These are phyloP conservation scores for Elongisporangium anandrum DNA, from an alignment of 352 stramenopile genomes.

Conservation along the genomic window DNA sequence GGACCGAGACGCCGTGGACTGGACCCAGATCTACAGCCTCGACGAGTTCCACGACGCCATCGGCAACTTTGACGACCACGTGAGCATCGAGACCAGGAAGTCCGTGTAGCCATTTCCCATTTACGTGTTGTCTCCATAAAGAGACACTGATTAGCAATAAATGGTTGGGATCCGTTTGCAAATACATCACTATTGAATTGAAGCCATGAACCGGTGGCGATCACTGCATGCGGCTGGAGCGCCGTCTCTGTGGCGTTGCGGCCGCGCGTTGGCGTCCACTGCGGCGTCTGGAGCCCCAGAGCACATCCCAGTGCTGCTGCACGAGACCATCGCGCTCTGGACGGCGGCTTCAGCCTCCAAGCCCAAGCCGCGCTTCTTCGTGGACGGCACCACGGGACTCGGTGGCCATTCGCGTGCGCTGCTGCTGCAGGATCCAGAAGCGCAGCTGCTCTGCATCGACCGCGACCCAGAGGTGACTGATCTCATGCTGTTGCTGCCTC, in stretches of 20 bases:
- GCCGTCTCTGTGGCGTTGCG: not conserved
- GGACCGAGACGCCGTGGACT: constrained; percentile 30
- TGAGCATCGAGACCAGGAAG: constrained; percentile 17
- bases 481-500: not conserved
- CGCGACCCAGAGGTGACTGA: constrained; percentile 55
- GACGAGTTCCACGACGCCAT: constrained; percentile 32
- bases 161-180: not conserved
- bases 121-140: not conserved
- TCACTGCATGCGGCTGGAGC: not conserved
- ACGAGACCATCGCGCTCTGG: constrained; percentile 42
- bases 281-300: not conserved
- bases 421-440: constrained; percentile 34
- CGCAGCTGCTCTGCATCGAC: constrained; percentile 74
- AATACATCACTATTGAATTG: not conserved
- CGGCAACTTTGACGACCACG: not conserved
- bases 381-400: constrained; percentile 71
- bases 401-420: constrained; percentile 64
- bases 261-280: not conserved
- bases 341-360: not conserved
- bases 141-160: not conserved
- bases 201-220: not conserved
- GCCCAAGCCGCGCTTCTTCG: constrained; percentile 35
- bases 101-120: constrained; percentile 1
- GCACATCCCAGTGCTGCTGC: constrained; percentile 58
- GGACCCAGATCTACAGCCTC: constrained; percentile 48